Evolutionary conservation across 306 rosid species (phyloP).

Genomic region (Cicer judaicum): DNA sequence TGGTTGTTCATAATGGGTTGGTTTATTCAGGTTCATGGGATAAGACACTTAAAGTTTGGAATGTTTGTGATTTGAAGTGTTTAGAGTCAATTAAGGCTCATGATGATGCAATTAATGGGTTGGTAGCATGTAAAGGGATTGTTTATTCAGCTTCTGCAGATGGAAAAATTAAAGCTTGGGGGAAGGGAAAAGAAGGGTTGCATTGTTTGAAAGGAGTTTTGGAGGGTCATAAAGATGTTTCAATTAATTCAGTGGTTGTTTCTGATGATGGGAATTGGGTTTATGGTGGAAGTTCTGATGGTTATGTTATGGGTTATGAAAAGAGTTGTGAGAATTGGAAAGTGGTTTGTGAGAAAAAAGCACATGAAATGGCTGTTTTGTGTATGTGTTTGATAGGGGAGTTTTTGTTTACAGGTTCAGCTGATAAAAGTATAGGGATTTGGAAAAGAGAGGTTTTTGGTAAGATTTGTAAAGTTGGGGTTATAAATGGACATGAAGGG

Average conservation of each 20-base stretch:
- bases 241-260: conserved; percentile 70
- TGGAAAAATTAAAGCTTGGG: conserved; percentile 94
- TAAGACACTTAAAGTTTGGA: conserved; percentile 87
- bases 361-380: conserved; percentile 81
- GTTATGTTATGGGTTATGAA: conserved; percentile 81
- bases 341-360: conserved; percentile 64
- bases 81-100: conserved; percentile 87
- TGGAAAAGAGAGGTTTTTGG: conserved; percentile 84
- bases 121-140: conserved; percentile 67
- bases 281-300: conserved; percentile 79
- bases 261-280: conserved; percentile 87
- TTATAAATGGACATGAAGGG: conserved; percentile 81
- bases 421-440: conserved; percentile 80
- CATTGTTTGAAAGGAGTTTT: conserved; percentile 69
- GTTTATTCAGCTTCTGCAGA: conserved; percentile 98
- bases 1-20: conserved; percentile 64
- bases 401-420: conserved; percentile 80
- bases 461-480: conserved; percentile 66
- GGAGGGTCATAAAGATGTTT: conserved; percentile 81
- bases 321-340: conserved; percentile 57
- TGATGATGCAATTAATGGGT: conserved; percentile 88
- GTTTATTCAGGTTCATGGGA: conserved; percentile 97
- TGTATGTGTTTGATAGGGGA: conserved; percentile 75
- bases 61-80: conserved; percentile 82
- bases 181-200: conserved; percentile 44